Evolutionary conservation across 2,329 filamentous ascomycete species (phyloP), one percentile per base, ranked within the genome.

Genomic region (Phialemoniopsis sp.): DNA sequence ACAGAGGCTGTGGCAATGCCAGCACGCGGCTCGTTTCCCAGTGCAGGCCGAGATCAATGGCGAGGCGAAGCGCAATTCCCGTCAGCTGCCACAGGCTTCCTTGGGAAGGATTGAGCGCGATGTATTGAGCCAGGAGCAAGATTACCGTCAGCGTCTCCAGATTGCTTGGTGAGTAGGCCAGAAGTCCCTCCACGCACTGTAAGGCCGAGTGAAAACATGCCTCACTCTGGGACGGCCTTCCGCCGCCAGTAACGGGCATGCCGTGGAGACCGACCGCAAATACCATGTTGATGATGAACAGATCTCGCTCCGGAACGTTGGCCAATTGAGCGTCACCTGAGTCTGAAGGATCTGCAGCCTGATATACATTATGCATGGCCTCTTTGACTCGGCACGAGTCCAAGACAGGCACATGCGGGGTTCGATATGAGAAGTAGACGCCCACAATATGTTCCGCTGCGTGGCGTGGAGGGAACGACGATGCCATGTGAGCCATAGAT

Each of bases 141-240:
- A 60, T 45, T n/a, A 48, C 39, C 2, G 51, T 49, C 16, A 61
- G 48, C 17, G 56, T 57, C 31, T 61, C 57, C 8, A 60, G 38
- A 38, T 59, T 54, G 36, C 52, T 59, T 29, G 50, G 53, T 4
- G 53, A 54, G 46, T 58, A 58, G 4, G 50, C 47, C 26, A 60
- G 38, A 14, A 56, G 46, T 9, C 49, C 50, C 28, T 62, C 57
- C 36, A 58, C 43, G 35, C 44, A 55, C 16, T 42, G 21, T 19
- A 59, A 39, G 13, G 58, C 58, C 7, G 58, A 60, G 13, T 48
- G 45, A 43, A 60, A 62, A 41, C 57, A 62, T n/a, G 55, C 57
- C 37, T 62, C 57, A 38, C 55, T 60, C 39, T 60, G 55, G 13
- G 39, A 39, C 15, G 50, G 43, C 26, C 57, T 46, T 10, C 47